Evolutionary conservation across 2,329 filamentous ascomycete genomes (phyloP), one percentile per base, ranked within the genome.

Genomic region (Monilinia laxa): DNA sequence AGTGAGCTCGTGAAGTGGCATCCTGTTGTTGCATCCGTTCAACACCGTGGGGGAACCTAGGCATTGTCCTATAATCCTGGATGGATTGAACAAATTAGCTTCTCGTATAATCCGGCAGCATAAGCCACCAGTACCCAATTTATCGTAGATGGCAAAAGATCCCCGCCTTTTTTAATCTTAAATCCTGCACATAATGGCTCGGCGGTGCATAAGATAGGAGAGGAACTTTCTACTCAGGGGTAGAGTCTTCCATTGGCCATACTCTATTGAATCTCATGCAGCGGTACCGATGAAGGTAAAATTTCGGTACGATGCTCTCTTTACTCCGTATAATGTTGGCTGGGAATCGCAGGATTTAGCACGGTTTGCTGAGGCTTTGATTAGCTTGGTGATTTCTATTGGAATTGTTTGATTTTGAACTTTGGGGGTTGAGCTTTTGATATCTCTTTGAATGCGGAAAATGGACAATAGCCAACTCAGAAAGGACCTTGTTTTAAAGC

Each of bases 151-250:
- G 38, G 11, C 12, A n/a, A 31, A 28, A 47, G 56, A 58, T 58
- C 40, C 40, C 38, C 16, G 56, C 56, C 40, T 60, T 51, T 12
- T 9, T 38, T 52, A 62, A 62, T 62, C 31, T 62, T 62, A 62
- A 38, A 62, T 38, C 45, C 45, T 62, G 58, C 45, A 51, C 45
- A 60, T 18, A 60, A 51, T 51, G 45, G 20, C 58, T 60, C 49
- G 58, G 58, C 45, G 20, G 58, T 40, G 31, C 58, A 62, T 11
- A 52, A 62, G 45, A 51, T 62, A 62, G 58, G 58, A 31, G n/a
- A 20, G n/a, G 28, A 51, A 25, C 23, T 47, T 58, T 51, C 58
- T 62, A 62, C 45, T 62, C 58, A 62, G 58, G 58, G 45, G 58
- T 62, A 62, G 28, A 38, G 45, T 14, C 58, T 49, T 35, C 45